A percentile compares a stretch with the other conserved stretches of the same genome.
phyloP scores from a whole-genome alignment of 768 basidiomycete genomes.

The Fomitopsis serialis region DNA sequence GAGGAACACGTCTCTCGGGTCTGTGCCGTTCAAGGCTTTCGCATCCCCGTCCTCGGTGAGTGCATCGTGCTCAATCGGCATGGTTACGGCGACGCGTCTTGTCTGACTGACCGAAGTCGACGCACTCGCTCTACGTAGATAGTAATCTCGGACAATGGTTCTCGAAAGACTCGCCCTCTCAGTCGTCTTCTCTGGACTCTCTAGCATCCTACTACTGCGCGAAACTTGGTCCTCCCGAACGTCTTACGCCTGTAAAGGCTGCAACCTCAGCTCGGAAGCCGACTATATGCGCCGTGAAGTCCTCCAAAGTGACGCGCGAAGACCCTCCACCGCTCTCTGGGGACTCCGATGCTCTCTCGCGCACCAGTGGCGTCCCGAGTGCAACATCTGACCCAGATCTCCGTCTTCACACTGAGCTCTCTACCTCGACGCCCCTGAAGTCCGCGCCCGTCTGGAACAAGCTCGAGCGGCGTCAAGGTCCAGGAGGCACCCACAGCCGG shows the following conservation, averaged over 20 bases:
- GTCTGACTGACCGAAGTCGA: neutral
- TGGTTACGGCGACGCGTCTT: too few relatives aligned
- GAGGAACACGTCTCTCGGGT: neutral
- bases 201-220: neutral
- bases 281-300: neutral
- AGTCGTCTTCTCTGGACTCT: neutral
- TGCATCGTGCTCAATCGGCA: too few relatives aligned
- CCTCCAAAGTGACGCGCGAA: neutral
- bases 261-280: neutral
- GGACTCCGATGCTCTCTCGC: neutral
- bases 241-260: too few relatives aligned
- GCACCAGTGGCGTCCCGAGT: neutral
- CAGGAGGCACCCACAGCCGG: neutral
- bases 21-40: neutral
- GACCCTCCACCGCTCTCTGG: neutral
- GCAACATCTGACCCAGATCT: neutral
- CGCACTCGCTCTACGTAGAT: neutral
- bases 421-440: neutral
- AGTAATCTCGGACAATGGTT: neutral
- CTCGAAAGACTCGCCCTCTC: neutral
- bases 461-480: neutral
- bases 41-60: neutral
- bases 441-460: neutral
- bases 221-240: neutral
- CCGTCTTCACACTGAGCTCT: neutral